Evolutionary conservation across 2,329 filamentous ascomycete species (phyloP), one percentile per base, ranked within the genome.

Genomic region (Akanthomyces dipterigenus): DNA sequence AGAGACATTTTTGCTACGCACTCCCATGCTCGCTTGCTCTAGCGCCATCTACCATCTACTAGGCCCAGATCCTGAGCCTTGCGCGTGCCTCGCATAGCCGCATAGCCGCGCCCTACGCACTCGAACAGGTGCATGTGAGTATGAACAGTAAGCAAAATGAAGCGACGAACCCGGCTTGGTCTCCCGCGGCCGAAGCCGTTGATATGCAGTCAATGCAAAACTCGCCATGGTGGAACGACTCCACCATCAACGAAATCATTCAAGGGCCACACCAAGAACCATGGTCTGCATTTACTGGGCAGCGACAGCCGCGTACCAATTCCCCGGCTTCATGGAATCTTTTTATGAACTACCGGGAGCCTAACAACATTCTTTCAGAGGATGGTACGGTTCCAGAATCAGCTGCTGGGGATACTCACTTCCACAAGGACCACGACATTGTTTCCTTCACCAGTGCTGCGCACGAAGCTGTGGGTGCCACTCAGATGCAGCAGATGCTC

Each of bases 401-500:
- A 3, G 7, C 31, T 6, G 22, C 9, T 3, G 40, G 26, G 22
- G 58, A 55, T 11, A 0, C 20, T 14, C 28, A 14, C 22, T 40
- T 31, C 14, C 58, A 28, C 7, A 49, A 55, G 31, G 28, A 38
- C n/a, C 14, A 8, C 12, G 31, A 48, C 7, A n/a, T 20, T 8
- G 6, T 20, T 42, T 55, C 50, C 5, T 4, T 46, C 42, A 16
- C 42, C 9, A 31, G 22, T 18, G 11, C 42, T 36, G 28, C n/a
- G n/a, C 48, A 38, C 5, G 48, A 60, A 20, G 28, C 48, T 14
- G 31, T 12, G 40, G 50, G 31, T 42, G 18, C 58, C 5, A 31
- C 58, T 9, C 40, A 49, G 6, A 22, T 60, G 49, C 49, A 54
- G n/a, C 38, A 60, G 9, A 38, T 60, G 58, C 28, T 60, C 12